Base-by-base conservation (phyloP, 2,329 filamentous ascomycete genomes). In the Epichloe sp. region DNA sequence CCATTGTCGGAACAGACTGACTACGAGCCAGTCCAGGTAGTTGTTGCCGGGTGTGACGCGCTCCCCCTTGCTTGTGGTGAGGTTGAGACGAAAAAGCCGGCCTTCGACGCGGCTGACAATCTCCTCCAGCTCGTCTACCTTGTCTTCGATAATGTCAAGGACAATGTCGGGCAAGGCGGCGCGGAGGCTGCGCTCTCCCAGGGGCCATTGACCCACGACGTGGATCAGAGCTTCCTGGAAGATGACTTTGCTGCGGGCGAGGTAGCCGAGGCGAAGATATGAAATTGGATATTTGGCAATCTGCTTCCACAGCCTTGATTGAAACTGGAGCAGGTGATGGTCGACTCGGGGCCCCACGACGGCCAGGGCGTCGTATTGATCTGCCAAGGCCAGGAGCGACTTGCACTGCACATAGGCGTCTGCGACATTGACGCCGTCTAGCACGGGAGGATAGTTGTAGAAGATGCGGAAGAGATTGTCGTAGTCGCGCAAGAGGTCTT, bases 381-480 rank as follows among this genome's bases (percentile, higher is more conserved):
- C 90, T n/a, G 89, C 91, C 17, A 96, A 76, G 12, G 82, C 80
- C 41, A 97, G 78, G 3, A 97, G 78, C 12, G 87, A 85, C 68
- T 96, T 95, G 77, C 88, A 95, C 68, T 96, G 88, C 43, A 93
- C 83, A 63, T 96, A 96, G 23, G 90, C 89, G 54, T 89, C 85
- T 50, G 89, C 88, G 56, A 97, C 95, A 65, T 93, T 95, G 65
- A 93, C 77, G 26, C 80, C 78, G 67, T 95, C 90, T 35, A 97
- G 77, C 0, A 81, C 63, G 0, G 91, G 91, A 0, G 88, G 73
- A 65, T 94, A 87, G 66, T 96, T 95, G 75, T 97, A 97, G 73
- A 96, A 95, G 55, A 93, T 85, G 60, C 90, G 86, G 65, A 97
- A 94, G 21, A 97, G 77, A 65, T 96, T 96, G 65, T 95, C 89